Evolutionary conservation across 2,329 filamentous ascomycete genomes (phyloP), one percentile per base, ranked within the genome.

Genomic region (Simplicillium sp.): DNA sequence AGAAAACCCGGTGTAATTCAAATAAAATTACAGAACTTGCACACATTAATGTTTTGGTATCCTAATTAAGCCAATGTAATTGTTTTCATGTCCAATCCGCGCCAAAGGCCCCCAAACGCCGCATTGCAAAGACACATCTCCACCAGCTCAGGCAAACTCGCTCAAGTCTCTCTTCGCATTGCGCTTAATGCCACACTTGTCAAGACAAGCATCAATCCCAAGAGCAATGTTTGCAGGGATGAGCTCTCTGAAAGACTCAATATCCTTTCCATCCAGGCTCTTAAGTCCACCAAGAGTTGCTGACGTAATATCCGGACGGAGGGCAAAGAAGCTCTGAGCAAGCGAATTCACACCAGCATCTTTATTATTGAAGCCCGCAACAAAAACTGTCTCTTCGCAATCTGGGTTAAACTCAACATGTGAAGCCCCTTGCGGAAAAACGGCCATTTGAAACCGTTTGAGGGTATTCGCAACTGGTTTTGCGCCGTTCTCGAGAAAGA

Each of bases 341-440:
- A 66, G 53, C 44, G 67, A 63, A 39, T 62, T 59, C 4, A 66
- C 60, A 29, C 70, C 69, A 3, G 67, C 65, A 45, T 73, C 69
- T 39, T 64, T 59, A 13, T 53, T 54, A 41, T 62, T 62, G 51
- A 73, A 73, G 4, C 59, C 61, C 6, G 70, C 70, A 6, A 73
- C 64, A 48, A 73, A 73, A 7, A 67, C 60, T 15, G 69, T 59
- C 14, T 64, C 57, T 33, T 61, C 58, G 50, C 71, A 73, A 43
- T 67, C 61, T 3, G 70, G 68, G 53, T 75, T 75, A 53, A 67
- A 72, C 46, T 73, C 66, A 2, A 65, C 64, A 48, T 75, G 71
- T 9, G 72, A 57, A 3, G 64, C 61, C 5, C 71, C 71, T 47
- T 68, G 61, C 2, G 68, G 69, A 51, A 74, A 72, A 9, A 70